Conservation (phyloP, 768 basidiomycete species). For the Suillus tomentosus region DNA sequence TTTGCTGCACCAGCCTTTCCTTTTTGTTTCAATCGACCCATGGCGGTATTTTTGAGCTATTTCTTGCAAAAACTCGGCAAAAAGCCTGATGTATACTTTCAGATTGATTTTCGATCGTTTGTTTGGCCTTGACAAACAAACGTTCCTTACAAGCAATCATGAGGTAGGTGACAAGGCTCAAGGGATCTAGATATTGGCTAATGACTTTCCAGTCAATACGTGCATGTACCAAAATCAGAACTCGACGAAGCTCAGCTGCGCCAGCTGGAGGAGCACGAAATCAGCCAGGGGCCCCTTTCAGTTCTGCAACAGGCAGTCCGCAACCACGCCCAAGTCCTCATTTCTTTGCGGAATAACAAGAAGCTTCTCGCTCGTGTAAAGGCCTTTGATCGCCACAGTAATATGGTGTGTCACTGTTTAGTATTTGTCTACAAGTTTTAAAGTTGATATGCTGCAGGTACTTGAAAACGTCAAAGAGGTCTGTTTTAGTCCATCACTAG, state of each 20-base stretch:
- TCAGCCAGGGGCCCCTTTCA: conserved; percentile 95
- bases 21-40: conserved; percentile 81
- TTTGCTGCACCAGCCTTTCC: conserved; percentile 92
- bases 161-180: conserved; percentile 30
- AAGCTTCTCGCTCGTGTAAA: conserved; percentile 95
- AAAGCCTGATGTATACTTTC: background rate
- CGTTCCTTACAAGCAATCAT: conserved; percentile 25
- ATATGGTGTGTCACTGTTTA: conserved; percentile 71
- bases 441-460: conserved; percentile 53
- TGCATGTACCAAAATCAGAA: conserved; percentile 95
- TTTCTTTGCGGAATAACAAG: conserved; percentile 97
- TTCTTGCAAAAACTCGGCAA: background rate
- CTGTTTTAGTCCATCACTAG: conserved; percentile 26
- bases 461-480: conserved; percentile 98
- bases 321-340: conserved; percentile 96
- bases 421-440: conserved; percentile 10
- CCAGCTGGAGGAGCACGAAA: conserved; percentile 96
- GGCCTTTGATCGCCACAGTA: conserved; percentile 98
- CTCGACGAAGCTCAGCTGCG: conserved; percentile 96
- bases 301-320: conserved; percentile 97
- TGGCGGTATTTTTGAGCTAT: conserved; percentile 27
- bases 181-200: conserved; percentile 14
- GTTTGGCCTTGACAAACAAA: conserved; percentile 36
- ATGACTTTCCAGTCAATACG: conserved; percentile 76
- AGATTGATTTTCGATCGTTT: conserved; percentile 17